These are phyloP conservation scores for Mucuna pruriens DNA, from an alignment of 306 rosid genomes.

Conservation along the genomic window DNA sequence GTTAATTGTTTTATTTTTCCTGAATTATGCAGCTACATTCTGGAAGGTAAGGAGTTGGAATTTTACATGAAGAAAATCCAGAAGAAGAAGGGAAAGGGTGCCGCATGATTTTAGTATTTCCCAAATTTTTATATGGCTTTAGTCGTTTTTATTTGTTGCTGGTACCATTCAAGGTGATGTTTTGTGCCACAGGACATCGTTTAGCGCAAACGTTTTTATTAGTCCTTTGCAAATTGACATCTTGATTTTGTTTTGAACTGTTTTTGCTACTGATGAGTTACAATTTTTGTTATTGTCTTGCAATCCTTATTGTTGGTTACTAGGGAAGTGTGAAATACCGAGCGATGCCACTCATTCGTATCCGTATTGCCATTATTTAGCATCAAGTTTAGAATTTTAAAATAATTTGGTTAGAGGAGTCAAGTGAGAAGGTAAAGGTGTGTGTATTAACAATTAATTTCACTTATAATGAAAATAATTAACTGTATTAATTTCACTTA, in stretches of 20 bases:
- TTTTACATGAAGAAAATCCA: conserved; percentile 55
- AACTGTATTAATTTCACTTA: no score
- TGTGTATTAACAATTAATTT: no score
- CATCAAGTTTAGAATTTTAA: no score
- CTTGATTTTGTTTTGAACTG: conserved; percentile 11
- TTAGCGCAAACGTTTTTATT: not conserved
- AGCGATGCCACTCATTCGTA: no score
- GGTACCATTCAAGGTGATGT: not conserved
- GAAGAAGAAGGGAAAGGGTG: conserved; percentile 58
- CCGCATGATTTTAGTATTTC: conserved; percentile 40
- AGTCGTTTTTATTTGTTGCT: not conserved
- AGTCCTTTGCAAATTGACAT: conserved; percentile 3
- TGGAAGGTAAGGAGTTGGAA: conserved; percentile 59
- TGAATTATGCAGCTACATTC: conserved; percentile 41
- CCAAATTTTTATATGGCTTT: not conserved
- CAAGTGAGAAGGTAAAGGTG: no score
- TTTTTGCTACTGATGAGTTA: not conserved
- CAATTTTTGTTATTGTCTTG: conserved; percentile 21
- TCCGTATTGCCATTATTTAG: no score
- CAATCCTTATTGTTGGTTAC: not conserved
- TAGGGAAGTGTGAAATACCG: no score
- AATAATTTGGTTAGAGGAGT: no score
- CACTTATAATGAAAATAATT: no score
- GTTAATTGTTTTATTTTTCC: not conserved
- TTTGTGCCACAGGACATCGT: not conserved